Percentiles rank a stretch among this genome's conserved stretches.
Evolutionary conservation across 73 alveolate species (phyloP).

Genomic region (Tetrahymena elliotti): DNA sequence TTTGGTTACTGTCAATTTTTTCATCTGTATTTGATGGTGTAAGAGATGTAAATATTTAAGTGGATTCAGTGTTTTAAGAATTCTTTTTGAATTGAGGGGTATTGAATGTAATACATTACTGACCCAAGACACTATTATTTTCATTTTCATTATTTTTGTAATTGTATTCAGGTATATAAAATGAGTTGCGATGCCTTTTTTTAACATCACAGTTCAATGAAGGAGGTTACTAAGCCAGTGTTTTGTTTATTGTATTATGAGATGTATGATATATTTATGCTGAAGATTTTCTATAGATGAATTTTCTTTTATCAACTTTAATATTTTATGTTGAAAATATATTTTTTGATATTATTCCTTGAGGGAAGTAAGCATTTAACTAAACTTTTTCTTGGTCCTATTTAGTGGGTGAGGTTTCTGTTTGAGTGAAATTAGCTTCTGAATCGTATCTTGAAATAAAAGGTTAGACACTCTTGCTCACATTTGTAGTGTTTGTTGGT

Average conservation of each 20-base stretch:
- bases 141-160: neutral
- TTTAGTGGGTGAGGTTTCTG: neutral
- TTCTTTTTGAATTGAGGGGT: neutral
- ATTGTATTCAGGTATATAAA: neutral
- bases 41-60: neutral
- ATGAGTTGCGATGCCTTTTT: neutral
- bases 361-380: neutral
- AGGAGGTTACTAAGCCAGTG: neutral
- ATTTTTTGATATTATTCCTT: neutral
- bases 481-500: neutral
- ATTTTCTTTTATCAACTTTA: neutral
- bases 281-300: neutral
- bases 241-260: neutral
- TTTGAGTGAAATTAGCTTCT: neutral
- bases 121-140: neutral
- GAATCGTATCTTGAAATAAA: neutral
- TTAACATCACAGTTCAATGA: neutral
- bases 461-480: neutral
- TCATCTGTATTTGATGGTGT: neutral
- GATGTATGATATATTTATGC: neutral
- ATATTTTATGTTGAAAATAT: neutral
- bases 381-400: neutral
- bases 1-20: neutral
- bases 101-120: neutral
- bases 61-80: neutral